phyloP scores from a whole-genome alignment of 441 rosid species.

The Aquilaria agallochum region DNA sequence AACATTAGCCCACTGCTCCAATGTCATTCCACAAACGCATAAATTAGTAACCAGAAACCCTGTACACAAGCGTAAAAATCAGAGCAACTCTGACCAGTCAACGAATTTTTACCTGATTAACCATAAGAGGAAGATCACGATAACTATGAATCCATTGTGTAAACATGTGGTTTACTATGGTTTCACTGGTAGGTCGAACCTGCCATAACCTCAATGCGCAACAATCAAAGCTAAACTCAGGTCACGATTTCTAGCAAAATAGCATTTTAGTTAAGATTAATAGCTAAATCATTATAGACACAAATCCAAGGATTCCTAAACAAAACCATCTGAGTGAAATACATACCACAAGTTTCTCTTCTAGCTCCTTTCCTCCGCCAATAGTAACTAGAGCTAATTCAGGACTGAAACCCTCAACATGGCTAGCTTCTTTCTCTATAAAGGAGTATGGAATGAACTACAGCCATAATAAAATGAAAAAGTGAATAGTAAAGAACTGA shows the following conservation, averaged over 20 bases:
- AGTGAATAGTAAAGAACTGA: neutral
- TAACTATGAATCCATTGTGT: conserved; percentile 95
- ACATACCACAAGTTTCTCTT: conserved; percentile 93
- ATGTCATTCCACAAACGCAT: too few species aligned
- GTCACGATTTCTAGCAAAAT: conserved; percentile 27
- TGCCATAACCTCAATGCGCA: conserved; percentile 88
- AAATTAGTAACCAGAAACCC: neutral
- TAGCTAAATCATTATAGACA: neutral
- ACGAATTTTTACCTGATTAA: conserved; percentile 65
- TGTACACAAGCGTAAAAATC: neutral
- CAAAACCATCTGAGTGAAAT: conserved; percentile 4
- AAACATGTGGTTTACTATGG: conserved; percentile 94
- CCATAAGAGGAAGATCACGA: conserved; percentile 92
- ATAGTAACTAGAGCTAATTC: conserved; percentile 85
- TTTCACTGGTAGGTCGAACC: conserved; percentile 97
- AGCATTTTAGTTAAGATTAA: conserved; percentile 3
- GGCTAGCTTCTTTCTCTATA: conserved; percentile 97
- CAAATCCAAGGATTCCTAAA: neutral
- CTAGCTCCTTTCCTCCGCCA: conserved; percentile 89
- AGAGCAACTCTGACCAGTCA: neutral
- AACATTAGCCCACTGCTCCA: conserved; percentile 85
- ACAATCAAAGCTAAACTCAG: conserved; percentile 73
- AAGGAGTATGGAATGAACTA: conserved; percentile 94
- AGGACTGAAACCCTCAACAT: conserved; percentile 92
- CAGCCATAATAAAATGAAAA: conserved; percentile 20